Evolutionary conservation across 352 stramenopile species (phyloP).

Genomic region (Globisporangium solare): DNA sequence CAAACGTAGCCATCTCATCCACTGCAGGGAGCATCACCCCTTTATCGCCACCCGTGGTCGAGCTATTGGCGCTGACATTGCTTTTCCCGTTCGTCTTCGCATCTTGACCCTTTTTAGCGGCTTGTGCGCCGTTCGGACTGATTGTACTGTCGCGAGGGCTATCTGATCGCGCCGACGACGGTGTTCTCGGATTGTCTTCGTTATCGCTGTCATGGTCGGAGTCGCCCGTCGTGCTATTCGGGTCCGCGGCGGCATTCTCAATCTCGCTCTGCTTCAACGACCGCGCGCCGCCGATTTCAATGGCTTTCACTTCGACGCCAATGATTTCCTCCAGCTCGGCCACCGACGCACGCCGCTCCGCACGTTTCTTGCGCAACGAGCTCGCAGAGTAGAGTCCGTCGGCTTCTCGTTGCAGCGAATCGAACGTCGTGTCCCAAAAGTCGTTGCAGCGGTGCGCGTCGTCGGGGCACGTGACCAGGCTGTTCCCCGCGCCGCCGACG

Average conservation of each 20-base stretch:
- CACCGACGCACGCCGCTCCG: conserved; percentile 41
- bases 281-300: conserved; percentile 61
- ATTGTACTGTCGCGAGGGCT: conserved; percentile 16
- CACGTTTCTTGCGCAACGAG: conserved; percentile 29
- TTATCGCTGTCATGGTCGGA: conserved; percentile 28
- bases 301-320: conserved; percentile 67
- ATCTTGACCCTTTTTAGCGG: conserved; percentile 1
- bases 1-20: conserved; percentile 43
- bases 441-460: conserved; percentile 48
- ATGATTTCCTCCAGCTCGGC: conserved; percentile 75
- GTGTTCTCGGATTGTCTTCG: conserved; percentile 6
- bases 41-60: conserved; percentile 20
- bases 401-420: conserved; percentile 56
- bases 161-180: conserved; percentile 9
- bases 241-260: conserved; percentile 30
- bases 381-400: conserved; percentile 34
- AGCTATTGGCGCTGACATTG: conserved; percentile 15
- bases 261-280: conserved; percentile 66
- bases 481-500: conserved; percentile 54
- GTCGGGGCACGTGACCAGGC: conserved; percentile 38
- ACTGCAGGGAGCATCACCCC: conserved; percentile 31
- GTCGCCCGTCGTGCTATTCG: conserved; percentile 11
- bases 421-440: conserved; percentile 74
- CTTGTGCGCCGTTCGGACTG: conserved; percentile 12
- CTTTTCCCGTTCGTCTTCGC: neutral